phyloP scores from a whole-genome alignment of 495 filamentous ascomycete genomes.

The Aspergillus leporis region DNA sequence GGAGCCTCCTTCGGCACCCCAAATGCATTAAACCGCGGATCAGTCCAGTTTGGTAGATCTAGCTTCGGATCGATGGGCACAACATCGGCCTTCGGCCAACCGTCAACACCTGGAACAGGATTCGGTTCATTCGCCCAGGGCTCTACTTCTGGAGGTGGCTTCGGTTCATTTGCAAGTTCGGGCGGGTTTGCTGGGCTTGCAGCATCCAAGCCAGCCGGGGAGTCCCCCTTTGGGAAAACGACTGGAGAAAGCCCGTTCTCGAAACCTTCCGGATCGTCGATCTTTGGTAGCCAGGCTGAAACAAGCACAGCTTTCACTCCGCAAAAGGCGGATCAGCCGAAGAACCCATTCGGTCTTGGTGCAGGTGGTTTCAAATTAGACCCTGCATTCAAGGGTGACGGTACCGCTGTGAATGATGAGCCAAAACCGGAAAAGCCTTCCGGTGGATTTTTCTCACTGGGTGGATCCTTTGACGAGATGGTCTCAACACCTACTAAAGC shows the following conservation, averaged over 20 bases:
- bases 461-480: slow-evolving; percentile 30
- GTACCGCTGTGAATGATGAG: slow-evolving; percentile 59
- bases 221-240: slow-evolving; percentile 31
- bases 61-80: slow-evolving; percentile 51
- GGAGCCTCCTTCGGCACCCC: slow-evolving; percentile 21
- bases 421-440: slow-evolving; percentile 49
- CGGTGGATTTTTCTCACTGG: slow-evolving; percentile 37
- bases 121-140: slow-evolving; percentile 26
- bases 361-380: slow-evolving; percentile 66
- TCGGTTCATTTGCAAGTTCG: slow-evolving; percentile 36
- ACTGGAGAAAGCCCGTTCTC: slow-evolving; percentile 22
- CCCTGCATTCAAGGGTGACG: slow-evolving; percentile 80
- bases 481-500: slow-evolving; percentile 27
- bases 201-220: slow-evolving; percentile 25
- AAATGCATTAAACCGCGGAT: slow-evolving; percentile 27
- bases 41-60: slow-evolving; percentile 35
- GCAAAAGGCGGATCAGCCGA: slow-evolving; percentile 36
- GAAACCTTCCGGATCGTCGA: slow-evolving; percentile 22
- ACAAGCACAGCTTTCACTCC: slow-evolving; percentile 35
- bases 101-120: slow-evolving; percentile 32
- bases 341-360: slow-evolving; percentile 54
- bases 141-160: slow-evolving; percentile 35
- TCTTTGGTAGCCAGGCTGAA: slow-evolving; percentile 31
- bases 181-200: slow-evolving; percentile 39
- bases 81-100: slow-evolving; percentile 41